phyloP scores from a whole-genome alignment of 257 asterid genomes.

The Echites panduratus region DNA sequence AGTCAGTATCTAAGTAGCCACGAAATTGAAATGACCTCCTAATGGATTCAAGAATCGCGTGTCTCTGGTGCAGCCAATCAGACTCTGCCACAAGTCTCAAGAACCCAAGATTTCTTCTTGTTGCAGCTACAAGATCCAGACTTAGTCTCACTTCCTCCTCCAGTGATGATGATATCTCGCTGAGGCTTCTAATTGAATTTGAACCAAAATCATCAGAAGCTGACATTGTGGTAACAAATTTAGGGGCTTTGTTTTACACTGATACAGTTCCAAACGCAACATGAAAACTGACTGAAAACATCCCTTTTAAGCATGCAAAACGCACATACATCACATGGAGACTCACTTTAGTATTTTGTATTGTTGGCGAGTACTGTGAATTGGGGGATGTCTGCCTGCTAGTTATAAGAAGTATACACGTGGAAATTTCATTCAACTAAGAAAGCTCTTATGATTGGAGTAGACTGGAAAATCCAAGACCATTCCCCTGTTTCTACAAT shows the following conservation, averaged over 20 bases:
- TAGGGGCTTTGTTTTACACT: not conserved
- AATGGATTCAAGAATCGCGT: slow-evolving; percentile 61
- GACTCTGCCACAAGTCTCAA: slow-evolving; percentile 59
- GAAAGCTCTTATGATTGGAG: not conserved
- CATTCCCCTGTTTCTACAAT: not conserved
- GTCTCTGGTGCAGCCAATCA: slow-evolving; percentile 48
- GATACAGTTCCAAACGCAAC: not conserved
- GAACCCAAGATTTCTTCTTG: slow-evolving; percentile 57
- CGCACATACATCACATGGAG: slow-evolving; percentile 1
- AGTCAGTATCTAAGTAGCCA: not conserved
- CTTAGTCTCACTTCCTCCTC: slow-evolving; percentile 42
- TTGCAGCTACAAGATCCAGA: slow-evolving; percentile 82
- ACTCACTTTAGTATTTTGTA: not conserved
- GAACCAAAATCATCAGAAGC: slow-evolving; percentile 35
- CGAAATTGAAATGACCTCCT: slow-evolving; percentile 43
- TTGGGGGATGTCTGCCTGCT: not conserved
- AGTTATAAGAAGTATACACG: not conserved
- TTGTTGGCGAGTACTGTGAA: not conserved
- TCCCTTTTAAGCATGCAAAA: not conserved
- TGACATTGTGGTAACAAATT: slow-evolving; percentile 39
- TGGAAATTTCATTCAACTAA: slow-evolving; percentile 4
- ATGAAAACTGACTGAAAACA: not conserved
- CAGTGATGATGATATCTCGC: slow-evolving; percentile 40
- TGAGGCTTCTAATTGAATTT: slow-evolving; percentile 39
- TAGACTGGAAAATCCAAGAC: not conserved